Conservation (phyloP, 345 rosid species). For the Euphorbia peplus region DNA sequence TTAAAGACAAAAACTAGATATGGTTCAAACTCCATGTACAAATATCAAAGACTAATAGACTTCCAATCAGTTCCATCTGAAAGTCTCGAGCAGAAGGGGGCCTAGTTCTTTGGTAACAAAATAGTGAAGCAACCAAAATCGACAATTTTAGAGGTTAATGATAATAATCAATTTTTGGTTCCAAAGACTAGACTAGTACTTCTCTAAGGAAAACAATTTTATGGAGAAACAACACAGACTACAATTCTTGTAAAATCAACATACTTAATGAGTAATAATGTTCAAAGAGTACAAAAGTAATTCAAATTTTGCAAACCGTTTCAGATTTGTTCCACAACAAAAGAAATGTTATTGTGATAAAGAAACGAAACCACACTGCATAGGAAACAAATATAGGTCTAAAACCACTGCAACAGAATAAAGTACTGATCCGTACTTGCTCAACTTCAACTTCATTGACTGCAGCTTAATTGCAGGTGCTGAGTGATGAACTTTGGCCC, state of each 20-base stretch:
- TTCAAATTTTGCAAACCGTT: not conserved
- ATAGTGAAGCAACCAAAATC: not conserved
- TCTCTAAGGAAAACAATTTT: not conserved
- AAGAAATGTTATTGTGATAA: not conserved
- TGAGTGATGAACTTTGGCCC: slow-evolving; percentile 81
- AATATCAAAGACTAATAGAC: not conserved
- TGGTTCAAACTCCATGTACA: not conserved
- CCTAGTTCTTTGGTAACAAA: slow-evolving; percentile 9
- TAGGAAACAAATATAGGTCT: not conserved
- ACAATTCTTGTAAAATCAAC: not conserved
- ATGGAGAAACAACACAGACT: not conserved
- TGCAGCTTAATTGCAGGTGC: slow-evolving; percentile 94
- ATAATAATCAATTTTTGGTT: not conserved
- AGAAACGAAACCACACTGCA: not conserved
- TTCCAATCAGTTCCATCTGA: not conserved
- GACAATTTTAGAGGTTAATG: not conserved
- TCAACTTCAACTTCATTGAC: slow-evolving; percentile 84
- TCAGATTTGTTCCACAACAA: not conserved
- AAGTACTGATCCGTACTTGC: slow-evolving; percentile 66
- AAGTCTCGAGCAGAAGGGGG: not conserved
- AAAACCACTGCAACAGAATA: slow-evolving; percentile 1
- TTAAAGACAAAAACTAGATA: not conserved
- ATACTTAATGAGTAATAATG: not conserved
- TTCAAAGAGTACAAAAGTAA: not conserved
- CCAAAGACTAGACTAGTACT: not conserved